Conservation (phyloP, 106 monocot genomes). For the Dioscorea dumetorum region DNA sequence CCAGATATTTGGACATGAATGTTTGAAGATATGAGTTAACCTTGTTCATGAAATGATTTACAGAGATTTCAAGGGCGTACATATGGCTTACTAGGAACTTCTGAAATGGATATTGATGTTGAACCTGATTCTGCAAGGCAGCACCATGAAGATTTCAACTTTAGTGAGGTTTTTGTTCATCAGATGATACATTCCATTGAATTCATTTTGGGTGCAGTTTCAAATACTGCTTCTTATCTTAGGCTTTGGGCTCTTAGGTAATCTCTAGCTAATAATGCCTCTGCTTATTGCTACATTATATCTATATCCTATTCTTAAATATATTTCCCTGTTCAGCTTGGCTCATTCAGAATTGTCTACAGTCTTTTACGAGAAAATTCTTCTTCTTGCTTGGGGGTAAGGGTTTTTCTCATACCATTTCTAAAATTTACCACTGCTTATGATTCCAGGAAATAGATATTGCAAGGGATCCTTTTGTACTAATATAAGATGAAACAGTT, state of each 20-base stretch:
- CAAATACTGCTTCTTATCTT: conserved; percentile 99
- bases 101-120: conserved; percentile 66
- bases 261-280: not conserved
- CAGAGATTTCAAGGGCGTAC: conserved; percentile 99
- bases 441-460: too few relatives aligned
- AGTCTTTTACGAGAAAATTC: conserved; percentile 94
- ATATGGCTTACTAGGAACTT: conserved; percentile 78
- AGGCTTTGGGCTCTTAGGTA: conserved; percentile 98
- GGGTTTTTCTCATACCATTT: conserved; percentile 3
- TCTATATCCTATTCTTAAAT: conserved; percentile 6
- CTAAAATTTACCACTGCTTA: too few relatives aligned
- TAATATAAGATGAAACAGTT: too few relatives aligned
- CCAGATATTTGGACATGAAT: not conserved
- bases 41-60: not conserved
- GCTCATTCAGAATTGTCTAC: conserved; percentile 98
- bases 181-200: conserved; percentile 99
- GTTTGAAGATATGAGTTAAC: too few relatives aligned
- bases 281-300: not conserved
- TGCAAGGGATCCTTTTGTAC: too few relatives aligned
- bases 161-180: conserved; percentile 97
- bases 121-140: conserved; percentile 90
- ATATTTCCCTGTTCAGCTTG: conserved; percentile 51
- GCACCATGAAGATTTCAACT: conserved; percentile 89
- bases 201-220: conserved; percentile 91
- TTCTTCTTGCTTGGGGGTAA: conserved; percentile 94